Evolutionary conservation across 306 rosid species (phyloP).

Genomic region (Crotalaria pallida): DNA sequence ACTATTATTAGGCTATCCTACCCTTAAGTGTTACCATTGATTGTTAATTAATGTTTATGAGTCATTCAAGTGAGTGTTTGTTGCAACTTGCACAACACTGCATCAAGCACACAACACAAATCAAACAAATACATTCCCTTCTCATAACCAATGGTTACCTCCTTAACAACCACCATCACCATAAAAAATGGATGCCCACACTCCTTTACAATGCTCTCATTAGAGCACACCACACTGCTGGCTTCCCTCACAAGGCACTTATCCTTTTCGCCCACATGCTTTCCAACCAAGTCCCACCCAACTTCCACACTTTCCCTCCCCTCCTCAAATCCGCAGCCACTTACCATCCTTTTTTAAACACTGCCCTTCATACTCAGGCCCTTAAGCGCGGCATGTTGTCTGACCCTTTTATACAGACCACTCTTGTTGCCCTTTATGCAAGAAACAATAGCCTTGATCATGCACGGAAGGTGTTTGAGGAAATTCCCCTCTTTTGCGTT

Average conservation of each 20-base stretch:
- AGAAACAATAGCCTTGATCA: conserved; percentile 10
- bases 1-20: background rate
- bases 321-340: conserved; percentile 49
- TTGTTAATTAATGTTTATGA: conserved; percentile 16
- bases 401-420: conserved; percentile 57
- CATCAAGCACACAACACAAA: conserved; percentile 27
- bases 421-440: conserved; percentile 41
- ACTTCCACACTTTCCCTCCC: conserved; percentile 63
- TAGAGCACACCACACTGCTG: conserved; percentile 42
- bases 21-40: too few relatives aligned
- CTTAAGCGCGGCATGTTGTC: conserved; percentile 40
- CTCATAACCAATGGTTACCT: conserved; percentile 45
- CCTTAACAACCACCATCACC: conserved; percentile 10
- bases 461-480: conserved; percentile 72
- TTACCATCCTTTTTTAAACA: conserved; percentile 15
- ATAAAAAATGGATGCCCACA: conserved; percentile 49
- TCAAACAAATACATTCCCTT: conserved; percentile 61
- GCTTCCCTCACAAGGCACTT: conserved; percentile 35
- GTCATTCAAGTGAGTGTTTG: conserved; percentile 32
- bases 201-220: conserved; percentile 65
- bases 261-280: conserved; percentile 70
- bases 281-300: conserved; percentile 43
- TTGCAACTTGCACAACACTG: conserved; percentile 60
- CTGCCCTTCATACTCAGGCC: conserved; percentile 53
- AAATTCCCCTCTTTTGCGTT: conserved; percentile 43